Evolutionary conservation across 2,329 filamentous ascomycete genomes (phyloP), one percentile per base, ranked within the genome.

Genomic region (Pseudocercospora cruenta): DNA sequence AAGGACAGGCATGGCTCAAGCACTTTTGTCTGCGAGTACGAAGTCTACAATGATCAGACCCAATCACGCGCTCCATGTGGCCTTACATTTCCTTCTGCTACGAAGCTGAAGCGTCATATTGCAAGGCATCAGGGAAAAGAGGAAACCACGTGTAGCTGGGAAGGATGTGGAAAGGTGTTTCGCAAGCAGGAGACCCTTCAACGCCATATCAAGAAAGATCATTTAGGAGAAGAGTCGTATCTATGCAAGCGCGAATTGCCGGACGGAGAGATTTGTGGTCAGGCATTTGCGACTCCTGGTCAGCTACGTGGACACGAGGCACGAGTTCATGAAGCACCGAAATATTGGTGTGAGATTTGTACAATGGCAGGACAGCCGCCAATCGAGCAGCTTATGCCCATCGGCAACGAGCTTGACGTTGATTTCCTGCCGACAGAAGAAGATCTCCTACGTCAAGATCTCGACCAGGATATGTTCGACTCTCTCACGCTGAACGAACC

Each of bases 181-280:
- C 87, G 94, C 67, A 97, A 97, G 79, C 90, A 93, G 76, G 89
- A 93, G 70, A 96, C 93, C 0, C 84, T 97, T 16, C 88, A 94
- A 76, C 89, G 91, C 60, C 94, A 98, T 76, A 87, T 97, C 69
- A 87, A 90, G 62, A 87, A 87, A 9, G 90, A 89, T 12, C 94
- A 98, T 77, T 81, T 94, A 45, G 83, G 89, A 28, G 80, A 90
- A 66, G 87, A 90, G 54, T 88, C 92, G 0, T 96, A 89, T 73
- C 83, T 84, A 4, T 98, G 94, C 77, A 82, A 83, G 0, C 83
- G 90, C 64, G 69, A 72, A 21, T 81, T 88, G 68, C 76, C 80
- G 21, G 76, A 77, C 4, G 87, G 85, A 24, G 76, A 84, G 60
- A 77, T 78, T 62, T 97, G 94, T 73, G 79, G 81, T 0, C 85